Evolutionary conservation across 2,329 filamentous ascomycete species (phyloP).

Genomic region (Pestalotiopsis sp.): DNA sequence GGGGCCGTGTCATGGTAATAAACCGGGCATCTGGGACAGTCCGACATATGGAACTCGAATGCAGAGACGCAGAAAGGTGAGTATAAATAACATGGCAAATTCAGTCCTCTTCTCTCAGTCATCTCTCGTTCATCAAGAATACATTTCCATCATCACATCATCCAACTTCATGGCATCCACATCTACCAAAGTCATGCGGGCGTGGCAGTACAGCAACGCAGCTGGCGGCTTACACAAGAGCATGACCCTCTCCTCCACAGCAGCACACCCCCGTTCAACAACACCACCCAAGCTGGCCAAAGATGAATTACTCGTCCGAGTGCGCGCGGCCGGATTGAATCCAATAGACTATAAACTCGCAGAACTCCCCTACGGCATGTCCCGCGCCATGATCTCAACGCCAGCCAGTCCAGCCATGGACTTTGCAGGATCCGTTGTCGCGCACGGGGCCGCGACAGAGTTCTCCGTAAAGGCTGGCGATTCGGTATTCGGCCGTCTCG

Average conservation of each 20-base stretch:
- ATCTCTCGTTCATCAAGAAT: not conserved
- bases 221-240: not conserved
- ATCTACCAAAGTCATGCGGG: not conserved
- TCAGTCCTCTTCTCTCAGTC: not conserved
- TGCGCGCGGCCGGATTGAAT: constrained; percentile 46
- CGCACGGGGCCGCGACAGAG: constrained; percentile 1
- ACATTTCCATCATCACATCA: not conserved
- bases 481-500: not conserved
- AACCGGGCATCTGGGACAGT: no score
- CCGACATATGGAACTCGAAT: not conserved
- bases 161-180: not conserved
- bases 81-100: not conserved
- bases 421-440: constrained; percentile 51
- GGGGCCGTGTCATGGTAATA: no score
- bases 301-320: constrained; percentile 37
- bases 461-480: not conserved
- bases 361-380: constrained; percentile 38
- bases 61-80: not conserved
- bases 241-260: not conserved
- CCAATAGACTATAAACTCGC: constrained; percentile 52
- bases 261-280: constrained; percentile 9
- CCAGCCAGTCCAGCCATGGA: constrained; percentile 53
- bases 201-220: not conserved
- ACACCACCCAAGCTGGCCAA: constrained; percentile 27
- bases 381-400: constrained; percentile 34